Base-by-base conservation (phyloP, 768 basidiomycete species). In the Calocybe gangraenosa region DNA sequence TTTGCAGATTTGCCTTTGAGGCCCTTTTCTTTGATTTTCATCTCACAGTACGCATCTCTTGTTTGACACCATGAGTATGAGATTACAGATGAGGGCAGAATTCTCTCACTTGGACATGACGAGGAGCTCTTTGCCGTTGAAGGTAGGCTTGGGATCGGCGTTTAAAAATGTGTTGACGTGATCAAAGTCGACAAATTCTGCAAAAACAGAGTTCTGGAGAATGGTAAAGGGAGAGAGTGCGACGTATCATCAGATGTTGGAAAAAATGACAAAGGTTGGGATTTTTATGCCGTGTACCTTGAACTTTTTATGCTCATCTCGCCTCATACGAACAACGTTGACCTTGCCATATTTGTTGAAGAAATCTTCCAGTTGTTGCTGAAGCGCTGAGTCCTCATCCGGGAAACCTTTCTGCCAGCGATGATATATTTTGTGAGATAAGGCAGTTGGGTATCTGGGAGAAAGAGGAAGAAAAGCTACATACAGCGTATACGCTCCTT, bases 1-100 rank as follows among this genome's bases (percentile, higher is more conserved):
- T 70, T 69, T 11, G 85, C 84, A 13, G 79, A 76, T 54, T 81
- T 87, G 20, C 86, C 87, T 1, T 75, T 81, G 36, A 96, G 75
- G 8, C 91, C 92, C 65, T 96, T 93, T 67, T 95, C 90, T 63
- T 90, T 85, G 65, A 93, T 87, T 68, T 96, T 97, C 92, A 93
- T 93, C 53, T 91, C 82, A 56, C 92, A 92, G 63, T 96, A 96
- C 7, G 73, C 87, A 52, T 82, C 83, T 58, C 89, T 92, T n/a
- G 17, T 18, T 4, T 35, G 7, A 35, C 6, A 28, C 5, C 34
- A n/a, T 35, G 34, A 6, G 34, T 14, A 35, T n/a, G n/a, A n/a
- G n/a, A 3, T 13, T 42, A 14, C 3, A 20, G 5, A 9, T 23
- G 36, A 21, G 23, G 25, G 15, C 20, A 31, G n/a, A n/a, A n/a